Conservation (phyloP, 352 stramenopile genomes). For the Pythium brachiatum region DNA sequence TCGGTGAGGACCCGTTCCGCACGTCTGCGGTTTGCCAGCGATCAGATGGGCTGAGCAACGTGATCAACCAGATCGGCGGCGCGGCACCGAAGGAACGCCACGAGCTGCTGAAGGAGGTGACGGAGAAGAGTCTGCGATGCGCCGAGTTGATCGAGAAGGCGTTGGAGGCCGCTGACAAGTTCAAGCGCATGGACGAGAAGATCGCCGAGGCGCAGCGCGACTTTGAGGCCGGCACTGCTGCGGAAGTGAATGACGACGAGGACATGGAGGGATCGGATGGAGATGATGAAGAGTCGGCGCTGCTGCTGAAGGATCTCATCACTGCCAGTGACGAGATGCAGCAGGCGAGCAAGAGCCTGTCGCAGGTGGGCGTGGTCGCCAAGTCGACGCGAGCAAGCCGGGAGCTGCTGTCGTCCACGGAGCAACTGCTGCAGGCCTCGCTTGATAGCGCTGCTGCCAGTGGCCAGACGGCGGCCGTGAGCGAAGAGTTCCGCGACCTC, state of each 20-base stretch:
- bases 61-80: conserved; percentile 26
- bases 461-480: conserved; percentile 20
- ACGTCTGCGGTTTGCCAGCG: conserved; percentile 27
- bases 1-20: conserved; percentile 61
- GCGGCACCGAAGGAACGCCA: conserved; percentile 30
- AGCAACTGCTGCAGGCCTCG: conserved; percentile 38
- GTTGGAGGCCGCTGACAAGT: conserved; percentile 41
- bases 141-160: conserved; percentile 76
- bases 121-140: conserved; percentile 63
- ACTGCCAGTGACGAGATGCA: conserved; percentile 46
- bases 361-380: conserved; percentile 42
- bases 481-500: conserved; percentile 65
- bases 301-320: conserved; percentile 65
- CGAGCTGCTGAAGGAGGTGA: conserved; percentile 38
- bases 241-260: conserved; percentile 37
- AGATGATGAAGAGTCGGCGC: conserved; percentile 34
- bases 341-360: conserved; percentile 44
- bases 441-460: conserved; percentile 23
- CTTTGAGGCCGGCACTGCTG: conserved; percentile 17
- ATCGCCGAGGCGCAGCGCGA: conserved; percentile 30
- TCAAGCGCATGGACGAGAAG: conserved; percentile 50
- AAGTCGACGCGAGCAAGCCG: conserved; percentile 60
- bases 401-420: conserved; percentile 44
- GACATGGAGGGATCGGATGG: conserved; percentile 36
- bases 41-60: conserved; percentile 36